Conservation (phyloP, 768 basidiomycete species). For the Podaxis mareebaensis region DNA sequence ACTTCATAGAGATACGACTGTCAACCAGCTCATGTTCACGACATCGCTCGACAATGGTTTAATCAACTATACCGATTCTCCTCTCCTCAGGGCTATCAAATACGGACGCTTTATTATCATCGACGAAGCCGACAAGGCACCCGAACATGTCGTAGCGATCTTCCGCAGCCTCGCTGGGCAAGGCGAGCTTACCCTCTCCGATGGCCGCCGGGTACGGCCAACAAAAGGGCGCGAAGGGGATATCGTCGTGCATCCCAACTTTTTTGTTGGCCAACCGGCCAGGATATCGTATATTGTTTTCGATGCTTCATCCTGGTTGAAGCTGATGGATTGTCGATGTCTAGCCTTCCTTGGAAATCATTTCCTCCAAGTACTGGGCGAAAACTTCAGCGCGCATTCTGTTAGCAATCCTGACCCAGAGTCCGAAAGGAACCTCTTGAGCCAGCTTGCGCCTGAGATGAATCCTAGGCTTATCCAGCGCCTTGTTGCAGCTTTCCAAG, state of each 20-base stretch:
- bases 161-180: constrained; percentile 71
- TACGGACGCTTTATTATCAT: constrained; percentile 67
- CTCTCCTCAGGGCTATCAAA: constrained; percentile 62
- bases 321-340: neutral
- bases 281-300: constrained; percentile 57
- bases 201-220: constrained; percentile 58
- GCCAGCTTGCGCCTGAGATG: constrained; percentile 63
- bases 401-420: constrained; percentile 67
- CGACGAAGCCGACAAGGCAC: constrained; percentile 74
- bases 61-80: constrained; percentile 64
- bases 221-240: constrained; percentile 49
- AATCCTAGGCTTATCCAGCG: constrained; percentile 51
- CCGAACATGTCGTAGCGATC: constrained; percentile 71
- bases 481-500: constrained; percentile 66
- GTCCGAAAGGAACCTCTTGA: constrained; percentile 60
- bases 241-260: constrained; percentile 62
- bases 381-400: constrained; percentile 67
- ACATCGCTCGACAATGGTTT: constrained; percentile 59
- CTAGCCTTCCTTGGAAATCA: constrained; percentile 73
- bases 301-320: neutral
- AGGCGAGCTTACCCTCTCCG: constrained; percentile 61
- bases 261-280: constrained; percentile 70
- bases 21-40: constrained; percentile 70
- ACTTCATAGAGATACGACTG: constrained; percentile 69
- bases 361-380: constrained; percentile 70